These are phyloP conservation scores for Ophiostoma sp. DNA, from an alignment of 2,329 filamentous ascomycete genomes.

Conservation along the genomic window DNA sequence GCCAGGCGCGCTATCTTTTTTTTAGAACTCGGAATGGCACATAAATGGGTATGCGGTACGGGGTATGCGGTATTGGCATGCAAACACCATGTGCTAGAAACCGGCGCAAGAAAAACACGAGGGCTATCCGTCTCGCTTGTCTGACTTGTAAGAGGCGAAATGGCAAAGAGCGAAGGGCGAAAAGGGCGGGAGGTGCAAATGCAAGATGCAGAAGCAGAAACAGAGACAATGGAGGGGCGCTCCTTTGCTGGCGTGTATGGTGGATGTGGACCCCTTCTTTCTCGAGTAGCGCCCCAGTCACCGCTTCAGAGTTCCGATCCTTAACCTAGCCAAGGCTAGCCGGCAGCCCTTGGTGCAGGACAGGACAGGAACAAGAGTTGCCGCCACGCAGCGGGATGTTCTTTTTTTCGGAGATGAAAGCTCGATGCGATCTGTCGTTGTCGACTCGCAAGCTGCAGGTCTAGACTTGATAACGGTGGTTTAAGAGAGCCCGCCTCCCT, in stretches of 20 bases:
- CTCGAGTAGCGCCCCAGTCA: conserved; percentile 27
- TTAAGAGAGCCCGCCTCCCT: not conserved
- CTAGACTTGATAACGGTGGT: not conserved
- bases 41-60: conserved; percentile 2
- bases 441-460: not conserved
- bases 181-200: not conserved
- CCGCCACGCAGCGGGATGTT: not conserved
- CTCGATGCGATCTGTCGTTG: too few species aligned
- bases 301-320: conserved; percentile 20
- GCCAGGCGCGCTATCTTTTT: conserved; percentile 27
- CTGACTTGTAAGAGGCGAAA: conserved; percentile 16
- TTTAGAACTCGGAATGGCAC: conserved; percentile 13
- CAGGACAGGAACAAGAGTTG: conserved; percentile 14
- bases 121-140: conserved; percentile 15
- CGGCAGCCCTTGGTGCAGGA: conserved; percentile 12
- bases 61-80: not conserved
- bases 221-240: conserved; percentile 16
- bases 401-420: not conserved
- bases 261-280: conserved; percentile 24
- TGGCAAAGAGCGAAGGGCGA: not conserved
- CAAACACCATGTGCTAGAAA: conserved; percentile 17
- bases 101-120: conserved; percentile 10
- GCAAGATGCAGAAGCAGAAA: not conserved
- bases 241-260: conserved; percentile 18
- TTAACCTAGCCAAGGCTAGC: conserved; percentile 11